phyloP scores from a whole-genome alignment of 305 asterid genomes.

The Fraxinus greggii region DNA sequence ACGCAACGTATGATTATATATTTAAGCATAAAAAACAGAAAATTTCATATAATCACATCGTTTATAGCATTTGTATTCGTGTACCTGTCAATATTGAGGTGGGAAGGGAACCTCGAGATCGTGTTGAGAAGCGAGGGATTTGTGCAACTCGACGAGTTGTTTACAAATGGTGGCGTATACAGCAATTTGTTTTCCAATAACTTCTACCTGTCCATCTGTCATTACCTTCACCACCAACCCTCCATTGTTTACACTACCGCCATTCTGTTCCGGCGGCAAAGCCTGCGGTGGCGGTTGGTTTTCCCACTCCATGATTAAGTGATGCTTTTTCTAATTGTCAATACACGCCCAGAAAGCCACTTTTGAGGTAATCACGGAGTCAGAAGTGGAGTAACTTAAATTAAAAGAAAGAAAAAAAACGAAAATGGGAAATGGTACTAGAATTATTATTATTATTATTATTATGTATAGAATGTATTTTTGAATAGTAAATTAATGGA shows the following conservation, averaged over 20 bases:
- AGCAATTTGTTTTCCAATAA: constrained; percentile 84
- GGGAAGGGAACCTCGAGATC: constrained; percentile 61
- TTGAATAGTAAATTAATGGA: no score
- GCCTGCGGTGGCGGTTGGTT: constrained; percentile 40
- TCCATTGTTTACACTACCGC: constrained; percentile 26
- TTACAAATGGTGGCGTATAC: constrained; percentile 83
- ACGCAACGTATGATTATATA: neutral
- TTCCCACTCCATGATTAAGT: constrained; percentile 65
- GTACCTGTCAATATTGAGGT: neutral
- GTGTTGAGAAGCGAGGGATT: constrained; percentile 80
- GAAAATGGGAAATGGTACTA: no score
- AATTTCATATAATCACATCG: neutral
- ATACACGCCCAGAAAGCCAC: neutral
- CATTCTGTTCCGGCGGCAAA: constrained; percentile 45
- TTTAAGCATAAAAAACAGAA: neutral
- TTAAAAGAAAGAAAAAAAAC: no score
- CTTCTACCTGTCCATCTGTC: constrained; percentile 94
- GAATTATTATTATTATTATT: no score
- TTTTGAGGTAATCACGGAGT: neutral
- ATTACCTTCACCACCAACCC: constrained; percentile 85
- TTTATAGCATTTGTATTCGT: neutral
- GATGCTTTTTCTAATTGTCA: neutral
- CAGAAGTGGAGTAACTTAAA: neutral
- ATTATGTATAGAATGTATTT: no score
- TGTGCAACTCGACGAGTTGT: constrained; percentile 82